A percentile compares a stretch with the other conserved stretches of the same genome.
Evolutionary conservation across 305 asterid species (phyloP).

Genomic region (Fraxinus xanthoxyloides): DNA sequence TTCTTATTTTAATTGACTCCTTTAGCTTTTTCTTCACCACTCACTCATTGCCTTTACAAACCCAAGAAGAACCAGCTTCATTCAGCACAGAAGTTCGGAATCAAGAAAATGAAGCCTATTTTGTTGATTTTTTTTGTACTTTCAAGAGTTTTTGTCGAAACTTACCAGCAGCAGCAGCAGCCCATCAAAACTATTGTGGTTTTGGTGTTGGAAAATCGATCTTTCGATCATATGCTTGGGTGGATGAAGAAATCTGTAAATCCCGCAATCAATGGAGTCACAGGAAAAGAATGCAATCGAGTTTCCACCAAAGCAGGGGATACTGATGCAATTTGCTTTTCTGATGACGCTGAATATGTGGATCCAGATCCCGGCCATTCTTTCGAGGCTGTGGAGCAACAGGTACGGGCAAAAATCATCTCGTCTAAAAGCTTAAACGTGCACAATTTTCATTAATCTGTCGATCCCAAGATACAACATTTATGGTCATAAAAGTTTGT

Average conservation of each 20-base stretch:
- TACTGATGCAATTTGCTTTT: constrained; percentile 42
- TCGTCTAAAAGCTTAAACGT: not conserved
- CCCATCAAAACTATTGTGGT: constrained; percentile 74
- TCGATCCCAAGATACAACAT: not conserved
- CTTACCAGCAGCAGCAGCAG: constrained; percentile 38
- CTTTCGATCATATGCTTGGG: constrained; percentile 84
- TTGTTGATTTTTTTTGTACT: constrained; percentile 33
- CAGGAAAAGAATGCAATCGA: constrained; percentile 71
- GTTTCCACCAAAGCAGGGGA: constrained; percentile 28
- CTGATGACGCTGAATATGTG: constrained; percentile 69
- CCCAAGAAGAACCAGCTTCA: not conserved
- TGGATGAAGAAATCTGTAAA: constrained; percentile 77
- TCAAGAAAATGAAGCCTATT: constrained; percentile 30
- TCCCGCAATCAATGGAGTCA: constrained; percentile 68
- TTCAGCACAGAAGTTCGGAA: not conserved
- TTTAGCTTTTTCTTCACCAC: not conserved
- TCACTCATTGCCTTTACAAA: constrained; percentile 6
- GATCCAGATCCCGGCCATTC: constrained; percentile 90
- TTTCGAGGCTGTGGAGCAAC: constrained; percentile 58
- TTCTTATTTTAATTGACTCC: not conserved
- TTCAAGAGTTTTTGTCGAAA: constrained; percentile 23
- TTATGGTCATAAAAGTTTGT: not conserved
- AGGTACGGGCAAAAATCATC: constrained; percentile 10
- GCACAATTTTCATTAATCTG: not conserved
- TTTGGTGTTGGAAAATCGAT: constrained; percentile 74